Percentiles rank a stretch among this genome's conserved stretches.
Conservation (phyloP, 2,329 filamentous ascomycete species). For the Cryphonectria radicalis region DNA sequence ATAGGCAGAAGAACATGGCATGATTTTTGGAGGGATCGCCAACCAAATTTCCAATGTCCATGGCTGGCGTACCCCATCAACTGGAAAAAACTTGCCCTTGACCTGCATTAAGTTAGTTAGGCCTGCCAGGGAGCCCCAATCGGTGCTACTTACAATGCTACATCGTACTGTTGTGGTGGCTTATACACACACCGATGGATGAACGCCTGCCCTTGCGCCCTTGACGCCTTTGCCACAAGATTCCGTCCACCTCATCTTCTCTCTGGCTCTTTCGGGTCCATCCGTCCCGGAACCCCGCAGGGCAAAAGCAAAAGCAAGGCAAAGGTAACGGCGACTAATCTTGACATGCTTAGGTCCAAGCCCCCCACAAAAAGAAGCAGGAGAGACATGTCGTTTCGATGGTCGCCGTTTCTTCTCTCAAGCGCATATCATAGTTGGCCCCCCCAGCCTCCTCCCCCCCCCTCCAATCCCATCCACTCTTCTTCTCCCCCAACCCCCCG, state of each 20-base stretch:
- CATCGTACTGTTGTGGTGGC: background rate
- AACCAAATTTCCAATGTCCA: background rate
- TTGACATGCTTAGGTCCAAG: background rate
- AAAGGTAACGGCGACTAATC: background rate
- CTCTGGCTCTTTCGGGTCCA: background rate
- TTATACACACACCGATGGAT: background rate
- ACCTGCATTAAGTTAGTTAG: constrained; percentile 1
- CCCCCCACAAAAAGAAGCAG: background rate
- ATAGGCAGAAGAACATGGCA: background rate
- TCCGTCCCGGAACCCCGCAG: constrained; percentile 11
- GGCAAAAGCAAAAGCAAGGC: background rate
- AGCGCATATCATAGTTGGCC: background rate
- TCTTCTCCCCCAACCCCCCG: background rate
- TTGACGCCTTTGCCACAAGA: background rate
- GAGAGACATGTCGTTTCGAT: background rate
- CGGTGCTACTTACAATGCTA: background rate
- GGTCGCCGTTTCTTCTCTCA: background rate
- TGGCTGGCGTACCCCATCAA: background rate
- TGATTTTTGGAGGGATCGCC: background rate
- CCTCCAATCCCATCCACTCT: background rate
- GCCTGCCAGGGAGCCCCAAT: background rate
- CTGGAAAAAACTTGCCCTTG: background rate
- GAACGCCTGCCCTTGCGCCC: background rate
- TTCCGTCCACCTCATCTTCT: background rate
- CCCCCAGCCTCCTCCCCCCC: background rate